phyloP scores from a whole-genome alignment of 768 basidiomycete genomes.

The Coprinopsis marcescibilis region DNA sequence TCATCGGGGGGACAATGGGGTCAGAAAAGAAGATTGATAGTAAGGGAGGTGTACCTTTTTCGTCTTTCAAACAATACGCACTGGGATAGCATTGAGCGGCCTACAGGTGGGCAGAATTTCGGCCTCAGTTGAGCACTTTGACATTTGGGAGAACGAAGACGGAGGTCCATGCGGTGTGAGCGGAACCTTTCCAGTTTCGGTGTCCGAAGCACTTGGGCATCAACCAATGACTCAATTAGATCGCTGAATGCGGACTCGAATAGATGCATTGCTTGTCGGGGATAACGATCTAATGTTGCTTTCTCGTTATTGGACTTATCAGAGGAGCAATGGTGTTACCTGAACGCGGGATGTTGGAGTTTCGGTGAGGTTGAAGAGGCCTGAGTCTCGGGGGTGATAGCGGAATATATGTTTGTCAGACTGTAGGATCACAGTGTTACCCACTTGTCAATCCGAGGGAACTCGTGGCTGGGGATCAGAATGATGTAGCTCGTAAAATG shows the following conservation, averaged over 20 bases:
- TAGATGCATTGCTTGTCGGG: not conserved
- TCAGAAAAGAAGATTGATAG: too few species aligned
- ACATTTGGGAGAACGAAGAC: not conserved
- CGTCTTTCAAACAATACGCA: too few species aligned
- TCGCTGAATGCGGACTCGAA: not conserved
- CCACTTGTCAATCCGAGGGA: not conserved
- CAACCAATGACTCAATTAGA: not conserved
- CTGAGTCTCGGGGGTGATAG: not conserved
- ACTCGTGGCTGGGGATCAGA: not conserved
- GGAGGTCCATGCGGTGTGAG: constrained; percentile 10
- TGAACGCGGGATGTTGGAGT: not conserved
- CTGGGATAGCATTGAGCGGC: too few species aligned
- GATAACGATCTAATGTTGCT: not conserved
- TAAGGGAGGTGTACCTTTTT: too few species aligned
- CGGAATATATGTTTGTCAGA: too few species aligned
- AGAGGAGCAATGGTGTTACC: not conserved
- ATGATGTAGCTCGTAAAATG: constrained; percentile 8
- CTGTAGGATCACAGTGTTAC: too few species aligned
- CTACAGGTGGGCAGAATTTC: too few species aligned
- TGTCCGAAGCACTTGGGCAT: constrained; percentile 4
- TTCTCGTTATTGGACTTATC: not conserved
- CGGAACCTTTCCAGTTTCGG: constrained; percentile 9
- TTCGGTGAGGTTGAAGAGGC: not conserved
- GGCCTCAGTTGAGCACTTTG: not conserved
- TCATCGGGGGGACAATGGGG: too few species aligned